phyloP scores from a whole-genome alignment of 768 basidiomycete species.

The Galerina sulciceps region DNA sequence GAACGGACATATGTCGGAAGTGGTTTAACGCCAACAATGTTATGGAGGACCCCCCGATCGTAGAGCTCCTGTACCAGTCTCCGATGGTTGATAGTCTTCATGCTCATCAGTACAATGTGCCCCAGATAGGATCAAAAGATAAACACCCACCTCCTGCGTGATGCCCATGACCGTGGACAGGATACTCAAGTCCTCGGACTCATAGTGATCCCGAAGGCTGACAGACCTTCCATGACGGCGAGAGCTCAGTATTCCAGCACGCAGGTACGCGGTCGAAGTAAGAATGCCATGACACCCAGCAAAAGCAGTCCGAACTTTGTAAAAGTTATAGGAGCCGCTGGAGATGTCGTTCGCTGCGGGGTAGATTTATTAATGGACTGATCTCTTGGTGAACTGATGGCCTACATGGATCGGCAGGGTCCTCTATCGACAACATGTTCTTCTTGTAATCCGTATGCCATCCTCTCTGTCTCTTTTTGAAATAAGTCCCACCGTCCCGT shows the following conservation, averaged over 20 bases:
- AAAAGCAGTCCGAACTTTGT: constrained; percentile 80
- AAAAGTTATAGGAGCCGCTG: constrained; percentile 82
- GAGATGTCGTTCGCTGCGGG: constrained; percentile 89
- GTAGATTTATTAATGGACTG: constrained; percentile 8
- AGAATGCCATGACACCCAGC: constrained; percentile 82
- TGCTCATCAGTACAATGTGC: constrained; percentile 4
- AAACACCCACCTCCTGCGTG: constrained; percentile 68
- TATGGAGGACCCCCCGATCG: constrained; percentile 60
- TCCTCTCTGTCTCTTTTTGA: constrained; percentile 76
- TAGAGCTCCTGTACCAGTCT: constrained; percentile 72
- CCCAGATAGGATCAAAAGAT: neutral
- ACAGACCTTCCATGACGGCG: constrained; percentile 54
- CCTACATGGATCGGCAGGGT: constrained; percentile 89
- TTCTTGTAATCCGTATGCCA: constrained; percentile 71
- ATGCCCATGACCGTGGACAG: constrained; percentile 81
- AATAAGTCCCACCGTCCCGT: constrained; percentile 88
- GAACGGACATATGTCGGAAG: neutral
- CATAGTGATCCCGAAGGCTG: constrained; percentile 42
- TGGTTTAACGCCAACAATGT: constrained; percentile 52
- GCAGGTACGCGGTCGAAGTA: constrained; percentile 71
- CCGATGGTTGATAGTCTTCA: constrained; percentile 76
- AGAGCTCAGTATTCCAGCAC: constrained; percentile 64
- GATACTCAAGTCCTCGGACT: constrained; percentile 75
- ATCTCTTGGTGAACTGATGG: constrained; percentile 16
- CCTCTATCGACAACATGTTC: constrained; percentile 82